Percentiles rank a stretch among this genome's conserved stretches.
Evolutionary conservation across 768 basidiomycete genomes (phyloP).

Genomic region (Wakefieldia striispora): DNA sequence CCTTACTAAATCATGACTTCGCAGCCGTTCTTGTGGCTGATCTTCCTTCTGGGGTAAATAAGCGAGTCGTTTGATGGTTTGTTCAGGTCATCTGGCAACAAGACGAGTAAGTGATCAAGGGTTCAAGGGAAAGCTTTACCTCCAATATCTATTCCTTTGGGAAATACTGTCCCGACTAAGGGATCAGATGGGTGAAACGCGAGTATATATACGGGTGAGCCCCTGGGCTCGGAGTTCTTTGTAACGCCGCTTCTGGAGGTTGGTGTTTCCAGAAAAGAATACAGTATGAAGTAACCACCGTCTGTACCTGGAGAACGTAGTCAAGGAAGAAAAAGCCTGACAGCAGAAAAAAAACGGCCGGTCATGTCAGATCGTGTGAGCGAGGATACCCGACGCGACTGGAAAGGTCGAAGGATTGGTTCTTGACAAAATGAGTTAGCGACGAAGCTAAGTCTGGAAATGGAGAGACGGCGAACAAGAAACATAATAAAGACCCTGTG

Average conservation of each 20-base stretch:
- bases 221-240: too few species aligned
- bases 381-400: not conserved
- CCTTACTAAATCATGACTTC: slow-evolving; percentile 4
- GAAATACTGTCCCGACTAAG: too few species aligned
- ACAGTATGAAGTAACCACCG: not conserved
- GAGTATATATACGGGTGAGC: too few species aligned
- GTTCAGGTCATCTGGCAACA: not conserved
- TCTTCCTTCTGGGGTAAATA: not conserved
- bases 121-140: not conserved
- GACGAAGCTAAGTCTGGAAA: not conserved
- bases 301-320: slow-evolving; percentile 1
- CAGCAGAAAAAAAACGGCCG: not conserved
- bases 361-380: slow-evolving; percentile 4
- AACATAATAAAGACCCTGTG: too few species aligned
- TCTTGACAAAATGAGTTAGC: not conserved
- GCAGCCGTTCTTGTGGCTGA: slow-evolving; percentile 1
- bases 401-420: not conserved
- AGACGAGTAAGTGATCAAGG: not conserved
- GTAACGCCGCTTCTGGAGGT: not conserved
- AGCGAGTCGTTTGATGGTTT: not conserved
- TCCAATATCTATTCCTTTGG: too few species aligned
- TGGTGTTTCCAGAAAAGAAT: slow-evolving; percentile 4
- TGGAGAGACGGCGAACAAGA: not conserved
- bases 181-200: too few species aligned
- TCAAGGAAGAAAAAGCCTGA: not conserved